Percentiles rank a stretch among this genome's conserved stretches.
These are phyloP conservation scores for Termitomyces bulborhizus DNA, from an alignment of 768 basidiomycete species.

Conservation along the genomic window DNA sequence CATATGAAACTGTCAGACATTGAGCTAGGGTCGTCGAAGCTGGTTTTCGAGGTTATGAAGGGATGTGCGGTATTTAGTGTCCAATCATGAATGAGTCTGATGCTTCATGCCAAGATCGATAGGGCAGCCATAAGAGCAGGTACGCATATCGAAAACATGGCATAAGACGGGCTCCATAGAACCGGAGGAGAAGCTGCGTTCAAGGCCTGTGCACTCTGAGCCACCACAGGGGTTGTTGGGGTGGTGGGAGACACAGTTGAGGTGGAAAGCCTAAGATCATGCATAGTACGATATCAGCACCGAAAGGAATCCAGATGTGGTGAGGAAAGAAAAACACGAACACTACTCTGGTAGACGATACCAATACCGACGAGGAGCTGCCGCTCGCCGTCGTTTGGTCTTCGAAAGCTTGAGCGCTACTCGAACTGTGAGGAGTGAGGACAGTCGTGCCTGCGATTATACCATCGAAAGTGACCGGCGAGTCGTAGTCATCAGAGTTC, in stretches of 20 bases:
- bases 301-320: too few relatives aligned
- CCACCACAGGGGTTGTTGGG: background rate
- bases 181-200: constrained; percentile 4
- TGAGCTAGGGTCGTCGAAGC: background rate
- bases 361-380: background rate
- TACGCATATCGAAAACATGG: background rate
- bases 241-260: background rate
- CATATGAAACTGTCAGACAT: too few relatives aligned
- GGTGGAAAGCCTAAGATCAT: background rate
- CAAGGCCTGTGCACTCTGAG: background rate
- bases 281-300: background rate
- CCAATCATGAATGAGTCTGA: background rate
- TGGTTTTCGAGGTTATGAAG: background rate
- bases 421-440: background rate
- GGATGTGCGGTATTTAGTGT: background rate
- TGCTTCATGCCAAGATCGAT: constrained; percentile 1
- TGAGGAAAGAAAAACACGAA: background rate
- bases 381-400: background rate
- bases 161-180: background rate
- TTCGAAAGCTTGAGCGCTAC: background rate
- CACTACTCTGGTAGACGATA: background rate
- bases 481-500: constrained; percentile 33
- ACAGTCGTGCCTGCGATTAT: constrained; percentile 14
- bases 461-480: constrained; percentile 22
- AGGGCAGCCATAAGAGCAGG: constrained; percentile 1